These are phyloP conservation scores for Sarocladium brachiariae DNA, from an alignment of 2,329 filamentous ascomycete species.

Conservation along the genomic window DNA sequence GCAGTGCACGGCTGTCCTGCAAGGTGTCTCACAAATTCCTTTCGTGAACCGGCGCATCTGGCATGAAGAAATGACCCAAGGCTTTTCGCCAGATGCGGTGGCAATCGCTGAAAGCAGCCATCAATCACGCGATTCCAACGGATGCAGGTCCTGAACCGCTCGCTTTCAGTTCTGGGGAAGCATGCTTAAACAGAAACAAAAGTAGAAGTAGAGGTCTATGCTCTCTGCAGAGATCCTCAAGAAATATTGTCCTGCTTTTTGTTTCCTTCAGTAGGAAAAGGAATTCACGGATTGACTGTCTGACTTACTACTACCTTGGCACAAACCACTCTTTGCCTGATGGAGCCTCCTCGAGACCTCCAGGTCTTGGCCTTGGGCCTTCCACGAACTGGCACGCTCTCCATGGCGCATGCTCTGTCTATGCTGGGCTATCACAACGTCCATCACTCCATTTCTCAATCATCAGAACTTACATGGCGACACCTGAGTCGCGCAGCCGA, in stretches of 20 bases:
- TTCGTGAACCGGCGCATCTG: too few relatives aligned
- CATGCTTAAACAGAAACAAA: too few relatives aligned
- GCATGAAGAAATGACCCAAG: background rate
- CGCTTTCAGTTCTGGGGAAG: too few relatives aligned
- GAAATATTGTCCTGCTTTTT: too few relatives aligned
- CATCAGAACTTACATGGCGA: slow-evolving; percentile 16
- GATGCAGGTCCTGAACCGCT: too few relatives aligned
- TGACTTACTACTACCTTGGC: too few relatives aligned
- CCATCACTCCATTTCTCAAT: slow-evolving; percentile 22
- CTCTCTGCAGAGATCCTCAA: too few relatives aligned
- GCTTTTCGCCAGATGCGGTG: background rate
- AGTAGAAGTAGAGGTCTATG: too few relatives aligned
- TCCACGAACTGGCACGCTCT: slow-evolving; percentile 25
- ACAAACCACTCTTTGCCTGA: slow-evolving; percentile 7
- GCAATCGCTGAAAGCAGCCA: background rate
- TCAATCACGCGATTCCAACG: too few relatives aligned
- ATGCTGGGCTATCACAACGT: slow-evolving; percentile 26
- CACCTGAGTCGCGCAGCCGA: slow-evolving; percentile 23
- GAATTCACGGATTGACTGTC: too few relatives aligned
- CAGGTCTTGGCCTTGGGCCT: slow-evolving; percentile 24
- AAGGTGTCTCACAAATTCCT: background rate
- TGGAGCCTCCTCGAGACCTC: slow-evolving; percentile 17
- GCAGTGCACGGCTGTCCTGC: background rate
- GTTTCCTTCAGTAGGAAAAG: too few relatives aligned
- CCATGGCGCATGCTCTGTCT: slow-evolving; percentile 25